Conservation (phyloP, 441 rosid species). For the Populus hybrid region DNA sequence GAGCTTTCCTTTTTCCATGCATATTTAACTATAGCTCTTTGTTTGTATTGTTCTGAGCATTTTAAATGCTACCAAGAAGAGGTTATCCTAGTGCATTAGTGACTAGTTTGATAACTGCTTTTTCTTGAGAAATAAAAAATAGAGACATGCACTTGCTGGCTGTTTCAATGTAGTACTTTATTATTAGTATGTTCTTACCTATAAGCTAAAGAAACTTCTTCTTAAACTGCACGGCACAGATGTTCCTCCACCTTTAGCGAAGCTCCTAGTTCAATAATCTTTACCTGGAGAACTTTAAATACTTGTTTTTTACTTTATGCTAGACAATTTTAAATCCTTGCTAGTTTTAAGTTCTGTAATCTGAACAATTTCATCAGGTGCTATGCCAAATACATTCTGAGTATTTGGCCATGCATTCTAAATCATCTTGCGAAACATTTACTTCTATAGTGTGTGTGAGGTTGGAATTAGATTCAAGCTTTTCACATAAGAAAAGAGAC, state of each 20-base stretch:
- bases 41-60: not conserved
- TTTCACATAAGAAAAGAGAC: not conserved
- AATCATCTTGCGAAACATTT: not conserved
- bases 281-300: not conserved
- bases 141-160: not conserved
- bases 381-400: not conserved
- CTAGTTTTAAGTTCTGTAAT: not conserved
- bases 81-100: not conserved
- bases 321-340: not conserved
- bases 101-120: not conserved
- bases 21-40: not conserved
- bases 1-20: not conserved
- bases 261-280: not conserved
- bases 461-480: constrained; percentile 3
- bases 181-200: not conserved
- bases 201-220: not conserved
- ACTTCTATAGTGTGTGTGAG: not conserved
- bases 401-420: not conserved
- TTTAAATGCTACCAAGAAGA: not conserved
- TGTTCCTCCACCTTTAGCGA: not conserved
- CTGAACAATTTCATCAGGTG: not conserved
- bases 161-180: not conserved
- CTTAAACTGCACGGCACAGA: not conserved
- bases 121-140: not conserved
- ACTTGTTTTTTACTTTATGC: not conserved